Percentiles rank a stretch among this genome's conserved stretches.
Conservation (phyloP, 2,329 filamentous ascomycete genomes). For the Alternaria incomplexa region DNA sequence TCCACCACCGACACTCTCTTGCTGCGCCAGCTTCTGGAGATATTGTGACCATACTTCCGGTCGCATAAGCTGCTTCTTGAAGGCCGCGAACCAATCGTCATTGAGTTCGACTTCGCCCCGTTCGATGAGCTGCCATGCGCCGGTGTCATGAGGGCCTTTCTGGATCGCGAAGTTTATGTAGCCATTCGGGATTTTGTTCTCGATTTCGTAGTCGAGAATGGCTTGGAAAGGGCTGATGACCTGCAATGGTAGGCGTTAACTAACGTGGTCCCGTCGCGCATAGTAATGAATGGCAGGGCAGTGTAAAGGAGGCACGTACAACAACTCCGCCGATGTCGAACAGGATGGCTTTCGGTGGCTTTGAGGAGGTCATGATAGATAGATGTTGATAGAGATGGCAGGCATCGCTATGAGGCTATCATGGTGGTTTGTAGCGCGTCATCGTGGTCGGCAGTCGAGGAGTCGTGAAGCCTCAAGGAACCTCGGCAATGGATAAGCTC, state of each 20-base stretch:
- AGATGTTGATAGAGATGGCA: not conserved
- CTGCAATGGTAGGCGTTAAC: conserved; percentile 53
- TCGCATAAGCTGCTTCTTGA: conserved; percentile 75
- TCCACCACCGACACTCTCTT: conserved; percentile 32
- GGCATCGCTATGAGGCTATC: conserved; percentile 13
- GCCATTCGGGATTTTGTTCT: conserved; percentile 77
- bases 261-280: not conserved
- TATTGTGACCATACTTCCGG: conserved; percentile 72
- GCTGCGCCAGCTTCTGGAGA: conserved; percentile 40
- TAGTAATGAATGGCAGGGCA: not conserved
- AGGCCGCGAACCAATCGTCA: conserved; percentile 74
- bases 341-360: conserved; percentile 55
- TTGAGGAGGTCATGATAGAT: conserved; percentile 15
- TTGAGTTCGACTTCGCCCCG: conserved; percentile 81
- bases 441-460: conserved; percentile 14
- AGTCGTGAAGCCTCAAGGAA: conserved; percentile 20
- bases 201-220: conserved; percentile 87
- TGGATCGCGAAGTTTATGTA: conserved; percentile 94
- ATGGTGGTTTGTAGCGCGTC: conserved; percentile 23
- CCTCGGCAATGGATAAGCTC: conserved; percentile 31
- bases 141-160: conserved; percentile 70
- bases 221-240: conserved; percentile 90
- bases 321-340: conserved; percentile 98
- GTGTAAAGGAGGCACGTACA: conserved; percentile 64
- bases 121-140: conserved; percentile 89